These are phyloP conservation scores for Aspergillus pseudoviridinutans DNA, from an alignment of 2,329 filamentous ascomycete species.

Conservation along the genomic window DNA sequence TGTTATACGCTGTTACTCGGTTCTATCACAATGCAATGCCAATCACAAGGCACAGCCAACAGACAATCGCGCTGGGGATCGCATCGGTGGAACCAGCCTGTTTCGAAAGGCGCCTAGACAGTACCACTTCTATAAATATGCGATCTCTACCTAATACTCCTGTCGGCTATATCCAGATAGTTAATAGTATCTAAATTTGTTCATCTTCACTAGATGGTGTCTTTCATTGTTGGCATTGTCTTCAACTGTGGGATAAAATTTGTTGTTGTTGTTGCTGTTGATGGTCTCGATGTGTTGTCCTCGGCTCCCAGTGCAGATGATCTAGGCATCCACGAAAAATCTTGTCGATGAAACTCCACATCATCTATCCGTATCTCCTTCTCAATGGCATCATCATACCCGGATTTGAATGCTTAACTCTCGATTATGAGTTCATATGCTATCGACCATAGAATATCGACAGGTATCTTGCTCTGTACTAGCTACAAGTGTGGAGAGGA, in stretches of 20 bases:
- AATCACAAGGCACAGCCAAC: background rate
- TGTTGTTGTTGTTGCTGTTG: background rate
- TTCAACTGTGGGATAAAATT: background rate
- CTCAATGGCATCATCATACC: background rate
- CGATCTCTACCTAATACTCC: background rate
- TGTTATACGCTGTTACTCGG: background rate
- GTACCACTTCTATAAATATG: background rate
- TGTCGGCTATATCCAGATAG: background rate
- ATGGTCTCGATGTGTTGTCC: background rate
- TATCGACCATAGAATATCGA: background rate
- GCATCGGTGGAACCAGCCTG: constrained; percentile 13
- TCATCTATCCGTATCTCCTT: background rate
- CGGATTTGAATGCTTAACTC: background rate
- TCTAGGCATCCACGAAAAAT: constrained; percentile 16
- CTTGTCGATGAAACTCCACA: constrained; percentile 1
- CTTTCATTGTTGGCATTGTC: background rate
- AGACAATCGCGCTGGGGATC: background rate
- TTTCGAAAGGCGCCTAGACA: constrained; percentile 18
- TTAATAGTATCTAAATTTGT: background rate
- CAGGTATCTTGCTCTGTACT: background rate
- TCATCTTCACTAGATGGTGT: background rate
- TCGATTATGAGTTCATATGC: background rate
- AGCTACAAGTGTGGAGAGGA: background rate
- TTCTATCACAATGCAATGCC: background rate
- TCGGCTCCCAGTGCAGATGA: constrained; percentile 3